Conservation (phyloP, 306 rosid genomes). For the Astragalus glycyphyllos region DNA sequence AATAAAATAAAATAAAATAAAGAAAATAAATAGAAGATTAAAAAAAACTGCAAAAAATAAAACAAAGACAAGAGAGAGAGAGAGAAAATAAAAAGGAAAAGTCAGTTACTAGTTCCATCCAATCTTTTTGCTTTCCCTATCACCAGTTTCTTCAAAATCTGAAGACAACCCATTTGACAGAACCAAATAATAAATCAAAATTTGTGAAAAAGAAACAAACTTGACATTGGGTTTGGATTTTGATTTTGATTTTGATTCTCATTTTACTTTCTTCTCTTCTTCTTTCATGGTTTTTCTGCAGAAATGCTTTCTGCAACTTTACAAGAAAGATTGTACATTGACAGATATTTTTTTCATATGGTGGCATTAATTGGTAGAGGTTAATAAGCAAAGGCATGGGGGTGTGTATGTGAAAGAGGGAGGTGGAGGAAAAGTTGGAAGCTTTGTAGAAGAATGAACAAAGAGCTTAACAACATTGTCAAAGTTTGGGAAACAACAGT, state of each 20-base stretch:
- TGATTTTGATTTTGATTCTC: conserved; percentile 21
- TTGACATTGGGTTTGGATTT: conserved; percentile 42
- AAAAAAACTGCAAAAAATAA: not conserved
- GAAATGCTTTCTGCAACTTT: conserved; percentile 33
- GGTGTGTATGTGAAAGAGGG: not conserved
- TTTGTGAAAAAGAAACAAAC: conserved; percentile 47
- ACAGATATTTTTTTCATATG: conserved; percentile 27
- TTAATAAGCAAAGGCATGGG: conserved; percentile 38
- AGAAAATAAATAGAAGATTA: conserved; percentile 6
- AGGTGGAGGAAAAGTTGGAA: conserved; percentile 13
- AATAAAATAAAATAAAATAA: conserved; percentile 4
- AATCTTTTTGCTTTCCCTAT: conserved; percentile 67
- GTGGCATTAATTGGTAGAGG: conserved; percentile 47
- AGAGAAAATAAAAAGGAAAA: conserved; percentile 40
- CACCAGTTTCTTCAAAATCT: conserved; percentile 55
- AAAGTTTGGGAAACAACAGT: conserved; percentile 83
- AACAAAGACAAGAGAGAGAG: conserved; percentile 18
- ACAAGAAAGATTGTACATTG: conserved; percentile 44
- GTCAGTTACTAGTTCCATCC: conserved; percentile 57
- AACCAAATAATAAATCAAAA: conserved; percentile 46
- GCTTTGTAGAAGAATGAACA: conserved; percentile 64
- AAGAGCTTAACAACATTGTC: conserved; percentile 54
- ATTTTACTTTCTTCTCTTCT: conserved; percentile 16
- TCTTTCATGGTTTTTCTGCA: conserved; percentile 37
- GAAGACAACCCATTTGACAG: conserved; percentile 50